phyloP scores from a whole-genome alignment of 2,329 filamentous ascomycete species.

The Mycocentrospora acerina region DNA sequence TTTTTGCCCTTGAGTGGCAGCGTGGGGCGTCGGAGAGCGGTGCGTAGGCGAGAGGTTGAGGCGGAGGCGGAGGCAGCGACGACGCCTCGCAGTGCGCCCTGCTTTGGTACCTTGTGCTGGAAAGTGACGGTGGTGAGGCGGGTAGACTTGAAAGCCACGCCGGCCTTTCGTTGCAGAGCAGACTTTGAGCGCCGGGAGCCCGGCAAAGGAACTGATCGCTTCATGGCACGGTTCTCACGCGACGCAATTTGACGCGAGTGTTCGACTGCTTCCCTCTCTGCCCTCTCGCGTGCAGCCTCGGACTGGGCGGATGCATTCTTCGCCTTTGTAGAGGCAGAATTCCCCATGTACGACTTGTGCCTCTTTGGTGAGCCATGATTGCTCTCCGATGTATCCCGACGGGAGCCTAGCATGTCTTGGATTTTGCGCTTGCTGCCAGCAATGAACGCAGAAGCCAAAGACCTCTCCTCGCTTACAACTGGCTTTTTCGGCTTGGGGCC shows the following conservation, averaged over 20 bases:
- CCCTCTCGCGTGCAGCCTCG: conserved; percentile 24
- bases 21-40: conserved; percentile 6
- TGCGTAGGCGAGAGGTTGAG: conserved; percentile 14
- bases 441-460: conserved; percentile 29
- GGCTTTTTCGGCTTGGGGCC: conserved; percentile 58
- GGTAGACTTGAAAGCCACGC: conserved; percentile 17
- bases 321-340: conserved; percentile 21
- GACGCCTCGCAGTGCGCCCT: conserved; percentile 26
- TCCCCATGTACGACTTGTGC: conserved; percentile 25
- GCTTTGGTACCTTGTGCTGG: conserved; percentile 21
- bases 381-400: conserved; percentile 22
- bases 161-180: conserved; percentile 8
- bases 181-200: conserved; percentile 13
- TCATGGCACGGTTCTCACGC: conserved; percentile 35
- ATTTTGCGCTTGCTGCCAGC: conserved; percentile 40
- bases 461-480: conserved; percentile 34
- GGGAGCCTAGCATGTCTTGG: conserved; percentile 28
- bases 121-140: conserved; percentile 26
- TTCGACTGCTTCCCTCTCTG: conserved; percentile 28
- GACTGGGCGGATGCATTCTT: conserved; percentile 24
- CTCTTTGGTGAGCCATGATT: conserved; percentile 34
- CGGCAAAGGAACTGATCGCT: conserved; percentile 21
- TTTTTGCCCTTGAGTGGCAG: conserved; percentile 14
- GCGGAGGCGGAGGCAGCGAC: too few relatives aligned
- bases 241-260: conserved; percentile 33